Percentiles rank a stretch among this genome's conserved stretches.
phyloP scores from a whole-genome alignment of 2,329 filamentous ascomycete genomes.

The Colletotrichum orchidophilum region DNA sequence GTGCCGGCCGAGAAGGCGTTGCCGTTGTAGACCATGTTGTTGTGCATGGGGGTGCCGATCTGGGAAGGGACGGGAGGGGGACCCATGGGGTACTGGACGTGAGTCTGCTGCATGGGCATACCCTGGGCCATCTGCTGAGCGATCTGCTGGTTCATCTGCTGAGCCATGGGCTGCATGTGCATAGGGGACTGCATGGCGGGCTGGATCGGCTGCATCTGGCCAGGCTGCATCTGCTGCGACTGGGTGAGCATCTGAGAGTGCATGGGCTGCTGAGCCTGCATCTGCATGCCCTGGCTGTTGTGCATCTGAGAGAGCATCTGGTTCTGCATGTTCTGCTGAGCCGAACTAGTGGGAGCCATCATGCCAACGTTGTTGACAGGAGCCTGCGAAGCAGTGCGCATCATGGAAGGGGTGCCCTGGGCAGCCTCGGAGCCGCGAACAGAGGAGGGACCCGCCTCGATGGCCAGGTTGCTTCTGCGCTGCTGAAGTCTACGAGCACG shows the following conservation, averaged over 20 bases:
- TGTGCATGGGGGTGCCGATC: constrained; percentile 21
- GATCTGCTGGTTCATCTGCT: not conserved
- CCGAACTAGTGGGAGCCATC: not conserved
- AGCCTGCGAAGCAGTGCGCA: not conserved
- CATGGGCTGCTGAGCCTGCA: not conserved
- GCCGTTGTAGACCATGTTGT: constrained; percentile 8
- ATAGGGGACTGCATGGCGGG: not conserved
- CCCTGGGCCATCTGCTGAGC: not conserved
- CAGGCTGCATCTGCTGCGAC: not conserved
- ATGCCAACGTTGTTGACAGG: not conserved
- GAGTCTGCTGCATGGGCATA: constrained; percentile 15
- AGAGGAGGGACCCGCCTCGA: constrained; percentile 19
- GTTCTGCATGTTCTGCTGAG: not conserved
- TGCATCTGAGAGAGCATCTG: not conserved
- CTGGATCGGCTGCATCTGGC: not conserved
- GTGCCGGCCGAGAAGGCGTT: constrained; percentile 10
- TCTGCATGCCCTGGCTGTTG: not conserved
- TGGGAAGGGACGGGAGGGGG: constrained; percentile 18
- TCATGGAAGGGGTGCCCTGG: constrained; percentile 7
- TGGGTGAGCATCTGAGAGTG: not conserved
- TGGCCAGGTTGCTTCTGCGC: constrained; percentile 14
- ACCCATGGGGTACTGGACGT: constrained; percentile 23
- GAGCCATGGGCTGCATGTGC: not conserved
- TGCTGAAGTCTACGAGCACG: not conserved
- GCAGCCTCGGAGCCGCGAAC: not conserved